Evolutionary conservation across 192 early-diverging fungal genomes (phyloP).

Genomic region (Linnemannia schmuckeri): DNA sequence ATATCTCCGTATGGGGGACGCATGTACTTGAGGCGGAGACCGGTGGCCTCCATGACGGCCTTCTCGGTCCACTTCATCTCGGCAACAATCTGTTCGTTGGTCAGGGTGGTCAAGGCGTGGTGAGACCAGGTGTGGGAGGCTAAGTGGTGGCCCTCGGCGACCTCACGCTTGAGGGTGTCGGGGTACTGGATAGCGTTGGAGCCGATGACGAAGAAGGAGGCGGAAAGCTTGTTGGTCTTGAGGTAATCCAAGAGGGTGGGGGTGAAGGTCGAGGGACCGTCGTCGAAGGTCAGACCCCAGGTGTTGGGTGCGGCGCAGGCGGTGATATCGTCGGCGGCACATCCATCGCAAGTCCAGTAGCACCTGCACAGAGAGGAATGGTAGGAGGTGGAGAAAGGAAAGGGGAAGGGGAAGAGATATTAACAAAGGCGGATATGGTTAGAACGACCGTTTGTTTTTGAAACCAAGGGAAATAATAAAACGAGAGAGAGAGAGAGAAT

Average conservation of each 20-base stretch:
- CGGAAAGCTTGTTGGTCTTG: constrained; percentile 59
- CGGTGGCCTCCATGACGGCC: constrained; percentile 66
- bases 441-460: no score
- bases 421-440: background rate
- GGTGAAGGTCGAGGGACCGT: constrained; percentile 64
- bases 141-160: constrained; percentile 65
- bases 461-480: background rate
- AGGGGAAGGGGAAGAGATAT: background rate
- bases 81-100: constrained; percentile 65
- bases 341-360: constrained; percentile 61
- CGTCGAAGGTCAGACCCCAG: constrained; percentile 68
- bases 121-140: constrained; percentile 79
- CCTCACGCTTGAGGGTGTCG: constrained; percentile 55
- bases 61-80: constrained; percentile 79
- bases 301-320: constrained; percentile 61
- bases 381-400: background rate
- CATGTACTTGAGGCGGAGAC: constrained; percentile 69
- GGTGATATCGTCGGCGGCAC: constrained; percentile 59
- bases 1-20: constrained; percentile 79
- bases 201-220: constrained; percentile 70
- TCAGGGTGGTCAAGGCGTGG: constrained; percentile 63
- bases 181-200: constrained; percentile 63
- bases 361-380: constrained; percentile 37
- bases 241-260: constrained; percentile 62
- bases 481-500: background rate